Conservation (phyloP, 2,329 filamentous ascomycete genomes). For the Apiospora sp. region DNA sequence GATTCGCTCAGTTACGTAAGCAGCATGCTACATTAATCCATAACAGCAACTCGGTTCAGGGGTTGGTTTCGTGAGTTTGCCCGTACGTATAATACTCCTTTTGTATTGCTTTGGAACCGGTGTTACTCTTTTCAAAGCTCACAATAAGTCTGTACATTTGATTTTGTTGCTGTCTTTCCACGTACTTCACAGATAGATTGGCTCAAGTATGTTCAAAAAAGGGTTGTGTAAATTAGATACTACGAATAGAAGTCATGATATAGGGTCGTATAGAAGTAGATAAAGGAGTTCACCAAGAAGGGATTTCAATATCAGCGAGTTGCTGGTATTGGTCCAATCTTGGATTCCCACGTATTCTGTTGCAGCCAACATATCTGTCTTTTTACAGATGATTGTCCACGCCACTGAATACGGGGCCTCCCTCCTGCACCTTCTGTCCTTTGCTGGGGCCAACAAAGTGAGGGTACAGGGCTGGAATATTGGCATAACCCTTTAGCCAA, state of each 20-base stretch:
- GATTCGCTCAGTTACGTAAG: neutral
- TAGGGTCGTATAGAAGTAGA: neutral
- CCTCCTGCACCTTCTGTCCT: neutral
- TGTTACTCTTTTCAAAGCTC: too few relatives aligned
- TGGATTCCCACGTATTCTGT: neutral
- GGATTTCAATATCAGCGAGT: neutral
- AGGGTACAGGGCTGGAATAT: neutral
- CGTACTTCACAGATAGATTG: neutral
- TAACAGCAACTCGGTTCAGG: neutral
- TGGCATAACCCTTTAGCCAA: neutral
- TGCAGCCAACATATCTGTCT: neutral
- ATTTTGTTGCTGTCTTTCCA: too few relatives aligned
- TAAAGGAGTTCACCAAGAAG: neutral
- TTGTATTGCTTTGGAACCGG: too few relatives aligned
- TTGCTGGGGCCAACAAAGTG: neutral
- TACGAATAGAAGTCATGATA: conserved; percentile 1
- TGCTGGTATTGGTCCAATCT: neutral
- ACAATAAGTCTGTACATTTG: too few relatives aligned
- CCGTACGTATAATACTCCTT: neutral
- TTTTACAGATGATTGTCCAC: neutral
- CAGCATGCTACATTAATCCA: neutral
- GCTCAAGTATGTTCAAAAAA: neutral
- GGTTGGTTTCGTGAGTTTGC: neutral
- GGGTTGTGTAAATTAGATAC: neutral
- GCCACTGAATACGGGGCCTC: neutral